Evolutionary conservation across 1,284 basidiomycete species (phyloP).

Genomic region (Tylopilus orsonianus): DNA sequence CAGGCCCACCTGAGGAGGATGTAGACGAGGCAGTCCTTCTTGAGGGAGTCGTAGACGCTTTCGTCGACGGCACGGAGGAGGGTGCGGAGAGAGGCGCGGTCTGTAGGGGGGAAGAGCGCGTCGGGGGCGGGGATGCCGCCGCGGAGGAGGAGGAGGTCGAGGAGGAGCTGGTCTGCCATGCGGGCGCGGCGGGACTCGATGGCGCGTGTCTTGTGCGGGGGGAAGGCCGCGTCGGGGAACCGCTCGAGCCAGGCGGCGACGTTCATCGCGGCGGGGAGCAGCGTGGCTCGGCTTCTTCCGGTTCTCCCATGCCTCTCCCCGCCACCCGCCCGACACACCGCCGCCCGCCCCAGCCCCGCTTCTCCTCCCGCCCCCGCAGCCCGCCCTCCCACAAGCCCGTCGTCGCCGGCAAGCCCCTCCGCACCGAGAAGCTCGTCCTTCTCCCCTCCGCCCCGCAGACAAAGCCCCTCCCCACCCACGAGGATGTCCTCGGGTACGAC

Average conservation of each 20-base stretch:
- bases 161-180: slow-evolving; percentile 64
- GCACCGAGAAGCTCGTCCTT: slow-evolving; percentile 88
- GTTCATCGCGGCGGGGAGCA: slow-evolving; percentile 6
- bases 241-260: slow-evolving; percentile 25
- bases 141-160: slow-evolving; percentile 67
- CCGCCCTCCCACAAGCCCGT: slow-evolving; percentile 20
- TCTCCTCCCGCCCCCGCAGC: slow-evolving; percentile 18
- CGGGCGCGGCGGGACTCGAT: slow-evolving; percentile 61
- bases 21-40: slow-evolving; percentile 76
- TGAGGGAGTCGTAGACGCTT: slow-evolving; percentile 67
- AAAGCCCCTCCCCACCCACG: slow-evolving; percentile 63
- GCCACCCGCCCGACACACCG: slow-evolving; percentile 21
- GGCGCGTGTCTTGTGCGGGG: slow-evolving; percentile 31
- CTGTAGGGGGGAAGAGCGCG: slow-evolving; percentile 66
- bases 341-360: slow-evolving; percentile 26
- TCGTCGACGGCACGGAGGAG: slow-evolving; percentile 60
- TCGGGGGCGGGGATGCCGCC: slow-evolving; percentile 61
- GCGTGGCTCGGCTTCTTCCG: slow-evolving; percentile 10
- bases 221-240: slow-evolving; percentile 31
- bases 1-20: slow-evolving; percentile 74
- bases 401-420: slow-evolving; percentile 53
- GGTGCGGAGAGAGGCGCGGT: slow-evolving; percentile 47
- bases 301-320: slow-evolving; percentile 1
- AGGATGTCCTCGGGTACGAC: slow-evolving; percentile 62
- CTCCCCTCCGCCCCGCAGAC: slow-evolving; percentile 92